Percentiles rank a stretch among this genome's conserved stretches.
These are phyloP conservation scores for Debaryomyces nepalensis DNA, from an alignment of 1,139 yeast species.

Conservation along the genomic window DNA sequence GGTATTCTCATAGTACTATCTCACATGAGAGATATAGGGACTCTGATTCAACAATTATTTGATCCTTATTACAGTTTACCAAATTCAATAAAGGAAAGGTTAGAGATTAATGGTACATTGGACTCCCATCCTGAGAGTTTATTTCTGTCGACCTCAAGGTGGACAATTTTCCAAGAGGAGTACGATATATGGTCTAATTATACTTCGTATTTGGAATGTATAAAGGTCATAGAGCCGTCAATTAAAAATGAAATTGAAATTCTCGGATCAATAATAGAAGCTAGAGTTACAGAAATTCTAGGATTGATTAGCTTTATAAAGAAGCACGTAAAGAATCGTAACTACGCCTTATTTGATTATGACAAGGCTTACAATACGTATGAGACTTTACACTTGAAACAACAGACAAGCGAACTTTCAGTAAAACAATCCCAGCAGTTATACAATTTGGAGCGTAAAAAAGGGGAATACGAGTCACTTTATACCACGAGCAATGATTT, in stretches of 20 bases:
- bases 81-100: conserved; percentile 13
- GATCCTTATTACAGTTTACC: conserved; percentile 32
- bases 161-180: conserved; percentile 18
- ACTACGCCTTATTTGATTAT: conserved; percentile 39
- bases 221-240: conserved; percentile 19
- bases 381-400: conserved; percentile 30
- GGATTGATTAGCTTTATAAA: conserved; percentile 31
- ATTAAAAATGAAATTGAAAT: conserved; percentile 23
- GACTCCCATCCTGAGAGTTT: conserved; percentile 9
- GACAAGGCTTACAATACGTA: conserved; percentile 34
- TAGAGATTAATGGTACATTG: conserved; percentile 1
- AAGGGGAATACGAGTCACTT: conserved; percentile 30
- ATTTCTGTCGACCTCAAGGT: conserved; percentile 14
- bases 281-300: conserved; percentile 27
- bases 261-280: conserved; percentile 19
- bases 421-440: conserved; percentile 36
- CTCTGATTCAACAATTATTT: conserved; percentile 26
- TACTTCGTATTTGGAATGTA: conserved; percentile 22
- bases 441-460: conserved; percentile 37
- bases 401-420: conserved; percentile 27
- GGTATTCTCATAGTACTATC: conserved; percentile 20
- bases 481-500: conserved; percentile 36
- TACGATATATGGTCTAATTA: conserved; percentile 26
- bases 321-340: conserved; percentile 33
- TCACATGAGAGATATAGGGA: conserved; percentile 24